Percentiles rank a stretch among this genome's conserved stretches.
Conservation (phyloP, 345 rosid genomes). For the Citrus sinensis region DNA sequence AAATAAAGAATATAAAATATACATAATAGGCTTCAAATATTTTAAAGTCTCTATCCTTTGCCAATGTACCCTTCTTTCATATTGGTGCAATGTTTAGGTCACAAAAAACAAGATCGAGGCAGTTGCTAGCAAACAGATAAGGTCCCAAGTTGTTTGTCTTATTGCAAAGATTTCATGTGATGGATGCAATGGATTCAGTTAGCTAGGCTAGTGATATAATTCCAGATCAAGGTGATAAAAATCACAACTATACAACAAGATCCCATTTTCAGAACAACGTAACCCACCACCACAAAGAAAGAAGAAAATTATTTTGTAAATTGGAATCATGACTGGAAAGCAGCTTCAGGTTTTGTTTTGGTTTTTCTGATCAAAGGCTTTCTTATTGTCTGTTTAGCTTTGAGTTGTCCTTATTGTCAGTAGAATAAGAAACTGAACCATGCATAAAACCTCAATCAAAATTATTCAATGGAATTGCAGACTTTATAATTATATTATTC, state of each 20-base stretch:
- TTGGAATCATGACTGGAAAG: not conserved
- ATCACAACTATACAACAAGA: not conserved
- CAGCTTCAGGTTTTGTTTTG: not conserved
- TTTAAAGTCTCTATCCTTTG: too few species aligned
- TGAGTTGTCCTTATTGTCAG: not conserved
- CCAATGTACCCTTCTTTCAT: too few species aligned
- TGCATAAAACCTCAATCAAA: too few species aligned
- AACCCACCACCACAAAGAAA: not conserved
- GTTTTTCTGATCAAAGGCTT: not conserved
- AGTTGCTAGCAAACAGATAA: not conserved
- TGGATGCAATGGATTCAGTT: not conserved
- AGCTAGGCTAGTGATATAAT: not conserved
- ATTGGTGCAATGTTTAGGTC: not conserved
- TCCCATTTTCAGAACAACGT: not conserved
- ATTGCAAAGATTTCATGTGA: not conserved
- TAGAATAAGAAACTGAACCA: too few species aligned
- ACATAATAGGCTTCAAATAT: too few species aligned
- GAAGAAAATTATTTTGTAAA: not conserved
- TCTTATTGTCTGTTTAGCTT: not conserved
- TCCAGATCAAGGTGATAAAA: not conserved
- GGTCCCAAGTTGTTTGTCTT: not conserved
- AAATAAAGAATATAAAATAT: too few species aligned
- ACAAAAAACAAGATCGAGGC: not conserved
- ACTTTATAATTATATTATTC: too few species aligned
- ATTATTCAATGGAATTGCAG: too few species aligned